Evolutionary conservation across 2,329 filamentous ascomycete species (phyloP).

Genomic region (Ascochyta rabiei): DNA sequence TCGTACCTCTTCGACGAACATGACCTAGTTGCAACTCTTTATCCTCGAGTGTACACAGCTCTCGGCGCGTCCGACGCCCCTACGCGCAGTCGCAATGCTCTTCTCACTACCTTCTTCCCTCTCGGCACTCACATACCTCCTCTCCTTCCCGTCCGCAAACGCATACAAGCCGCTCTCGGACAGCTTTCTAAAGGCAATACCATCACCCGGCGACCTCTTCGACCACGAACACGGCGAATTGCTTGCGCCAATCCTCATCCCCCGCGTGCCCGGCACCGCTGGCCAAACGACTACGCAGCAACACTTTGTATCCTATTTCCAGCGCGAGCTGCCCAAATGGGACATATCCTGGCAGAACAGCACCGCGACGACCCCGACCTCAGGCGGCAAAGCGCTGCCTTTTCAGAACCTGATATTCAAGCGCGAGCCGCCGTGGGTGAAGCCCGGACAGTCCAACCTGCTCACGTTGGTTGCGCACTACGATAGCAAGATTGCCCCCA

Average conservation of each 20-base stretch:
- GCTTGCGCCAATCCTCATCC: slow-evolving; percentile 83
- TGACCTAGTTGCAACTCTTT: neutral
- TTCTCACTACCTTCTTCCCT: slow-evolving; percentile 20
- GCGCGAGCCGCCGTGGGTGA: slow-evolving; percentile 84
- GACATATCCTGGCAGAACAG: slow-evolving; percentile 84
- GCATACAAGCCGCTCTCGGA: slow-evolving; percentile 73
- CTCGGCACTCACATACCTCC: slow-evolving; percentile 19
- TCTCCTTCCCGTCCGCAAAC: slow-evolving; percentile 26
- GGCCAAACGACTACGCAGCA: slow-evolving; percentile 74
- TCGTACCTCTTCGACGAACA: neutral
- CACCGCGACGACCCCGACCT: slow-evolving; percentile 80
- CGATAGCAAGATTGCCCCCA: slow-evolving; percentile 79
- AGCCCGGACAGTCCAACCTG: slow-evolving; percentile 74
- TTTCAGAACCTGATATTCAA: slow-evolving; percentile 88
- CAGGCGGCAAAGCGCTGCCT: slow-evolving; percentile 71
- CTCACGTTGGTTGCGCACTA: slow-evolving; percentile 93
- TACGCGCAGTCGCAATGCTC: slow-evolving; percentile 21
- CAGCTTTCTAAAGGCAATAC: slow-evolving; percentile 72
- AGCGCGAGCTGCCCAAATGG: slow-evolving; percentile 76
- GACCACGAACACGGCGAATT: slow-evolving; percentile 77
- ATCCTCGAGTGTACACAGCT: neutral
- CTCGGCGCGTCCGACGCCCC: neutral
- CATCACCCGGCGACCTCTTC: slow-evolving; percentile 74
- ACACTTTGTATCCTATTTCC: slow-evolving; percentile 87
- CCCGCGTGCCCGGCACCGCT: slow-evolving; percentile 85